Base-by-base conservation (phyloP, 306 rosid species). In the Luffa aegyptiaca region DNA sequence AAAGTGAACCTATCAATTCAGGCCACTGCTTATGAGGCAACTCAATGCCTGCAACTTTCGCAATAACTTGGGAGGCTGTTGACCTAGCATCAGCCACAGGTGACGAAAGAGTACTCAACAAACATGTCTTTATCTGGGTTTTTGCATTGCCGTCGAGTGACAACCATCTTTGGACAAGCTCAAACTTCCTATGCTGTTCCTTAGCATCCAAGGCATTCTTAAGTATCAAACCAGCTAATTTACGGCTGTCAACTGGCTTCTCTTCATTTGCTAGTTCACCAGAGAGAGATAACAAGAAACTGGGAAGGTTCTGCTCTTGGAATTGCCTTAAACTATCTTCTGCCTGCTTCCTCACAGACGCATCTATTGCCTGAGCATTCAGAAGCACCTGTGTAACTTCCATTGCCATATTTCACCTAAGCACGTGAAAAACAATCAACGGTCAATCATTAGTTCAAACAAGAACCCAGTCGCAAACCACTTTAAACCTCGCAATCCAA, bases 141-240 rank as follows among this genome's bases (percentile, higher is more conserved):
- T 83, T 94, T 68, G 73, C 87, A 20, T 88, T 46, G 65, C 88
- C 80, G 70, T 92, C 98, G 85, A 94, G 75, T 2, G 94, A 78
- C 74, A 94, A 75, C 98, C 98, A 94, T 81, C 94, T 92, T 58
- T 94, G 94, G 17, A 89, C 89, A 52, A 92, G 89, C 71, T 92
- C 98, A 58, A 86, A 77, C 85, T 94, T 94, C 78, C 93, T 88
- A 72, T 88, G 92, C n/a, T 94, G 96, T 59, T 94, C 98, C 76
- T 94, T 94, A 11, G 98, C 96, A 86, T 94, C 97, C 88, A 94
- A 76, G 13, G 97, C 97, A 86, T 94, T 94, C 92, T 94, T 94
- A 48, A 94, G 93, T 65, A 94, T 87, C 81, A 94, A 76, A 80
- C 98, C 98, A 0, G 96, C 98, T 52, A 94, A 82, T 83, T 84